Conservation (phyloP, 2,329 filamentous ascomycete genomes). For the Leptographium lundbergii region DNA sequence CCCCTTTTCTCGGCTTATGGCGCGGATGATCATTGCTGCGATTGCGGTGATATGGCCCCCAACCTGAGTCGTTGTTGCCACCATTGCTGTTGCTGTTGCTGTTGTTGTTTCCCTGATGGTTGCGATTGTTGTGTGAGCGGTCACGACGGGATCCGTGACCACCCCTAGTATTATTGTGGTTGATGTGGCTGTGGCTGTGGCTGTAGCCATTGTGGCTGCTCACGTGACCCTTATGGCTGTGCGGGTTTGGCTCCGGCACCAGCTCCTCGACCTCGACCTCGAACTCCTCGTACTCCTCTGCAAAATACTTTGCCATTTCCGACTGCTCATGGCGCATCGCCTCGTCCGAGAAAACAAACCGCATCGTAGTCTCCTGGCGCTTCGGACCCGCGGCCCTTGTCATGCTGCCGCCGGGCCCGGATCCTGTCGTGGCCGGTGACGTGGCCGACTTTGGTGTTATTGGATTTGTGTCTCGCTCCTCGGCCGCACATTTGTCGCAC, state of each 20-base stretch:
- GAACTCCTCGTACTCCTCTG: constrained; percentile 63
- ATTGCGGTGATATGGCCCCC: constrained; percentile 1
- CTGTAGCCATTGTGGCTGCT: not conserved
- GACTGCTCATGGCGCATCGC: constrained; percentile 60
- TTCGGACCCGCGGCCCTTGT: constrained; percentile 28
- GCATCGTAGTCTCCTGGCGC: constrained; percentile 59
- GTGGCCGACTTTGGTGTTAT: constrained; percentile 24
- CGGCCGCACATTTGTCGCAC: constrained; percentile 38
- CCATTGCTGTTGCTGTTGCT: not conserved
- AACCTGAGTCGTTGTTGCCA: not conserved
- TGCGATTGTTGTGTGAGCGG: not conserved
- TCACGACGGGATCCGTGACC: constrained; percentile 3
- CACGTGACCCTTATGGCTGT: not conserved
- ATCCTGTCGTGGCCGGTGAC: constrained; percentile 27
- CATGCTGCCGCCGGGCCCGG: constrained; percentile 18
- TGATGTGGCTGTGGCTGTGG: not conserved
- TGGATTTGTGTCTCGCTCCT: constrained; percentile 19
- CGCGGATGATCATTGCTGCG: constrained; percentile 3
- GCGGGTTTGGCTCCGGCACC: constrained; percentile 20
- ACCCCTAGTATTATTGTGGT: not conserved
- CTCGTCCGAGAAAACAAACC: constrained; percentile 78
- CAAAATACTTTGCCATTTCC: constrained; percentile 55
- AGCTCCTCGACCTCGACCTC: constrained; percentile 64
- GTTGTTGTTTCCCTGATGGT: not conserved
- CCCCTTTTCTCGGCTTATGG: constrained; percentile 2